Evolutionary conservation across 805 yeast species (phyloP), one percentile per base, ranked within the genome.

Genomic region (Wickerhamiella kazuoi): DNA sequence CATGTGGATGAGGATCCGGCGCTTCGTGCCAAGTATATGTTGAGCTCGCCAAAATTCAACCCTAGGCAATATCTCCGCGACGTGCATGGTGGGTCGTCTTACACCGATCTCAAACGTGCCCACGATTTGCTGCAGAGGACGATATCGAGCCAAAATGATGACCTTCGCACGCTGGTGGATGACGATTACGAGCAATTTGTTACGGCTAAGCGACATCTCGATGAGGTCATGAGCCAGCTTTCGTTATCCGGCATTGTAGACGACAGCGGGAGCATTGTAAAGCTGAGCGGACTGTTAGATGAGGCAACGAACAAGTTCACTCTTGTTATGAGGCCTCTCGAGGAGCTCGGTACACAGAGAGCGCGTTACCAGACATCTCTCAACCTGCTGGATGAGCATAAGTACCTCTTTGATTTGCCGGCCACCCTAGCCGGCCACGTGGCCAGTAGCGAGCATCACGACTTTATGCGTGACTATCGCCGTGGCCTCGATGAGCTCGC

Each of bases 171-270:
- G 14, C 54, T 75, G 32, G 72, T 77, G 14, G 72, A 72, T 46
- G 57, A 64, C 13, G 80, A 79, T 50, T 76, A 73, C 47, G 68
- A 71, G 39, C 65, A 68, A 46, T 78, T 76, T 45, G 80, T 79
- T 24, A 69, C 68, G 44, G 66, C 76, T 21, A 79, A 79, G 50
- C 69, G 76, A 19, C 62, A 71, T 3, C 57, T 79, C 29, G 86
- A 79, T 50, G 65, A 66, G 21, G 73, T 77, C 3, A 68, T 73
- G 44, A 60, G 56, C 17, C 74, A 71, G 45, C 72, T 76, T 47
- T 59, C 15, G 8, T 49, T 51, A n/a, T 51, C 61, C 15, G 66
- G 65, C 9, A 48, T 57, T 36, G 49, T 47, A 26, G 48, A 44
- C 16, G 42, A 46, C 4, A 44, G 57, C 17, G 56, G 52, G 4